Evolutionary conservation across 2,329 filamentous ascomycete species (phyloP), one percentile per base, ranked within the genome.

Genomic region (Aureobasidium lini): DNA sequence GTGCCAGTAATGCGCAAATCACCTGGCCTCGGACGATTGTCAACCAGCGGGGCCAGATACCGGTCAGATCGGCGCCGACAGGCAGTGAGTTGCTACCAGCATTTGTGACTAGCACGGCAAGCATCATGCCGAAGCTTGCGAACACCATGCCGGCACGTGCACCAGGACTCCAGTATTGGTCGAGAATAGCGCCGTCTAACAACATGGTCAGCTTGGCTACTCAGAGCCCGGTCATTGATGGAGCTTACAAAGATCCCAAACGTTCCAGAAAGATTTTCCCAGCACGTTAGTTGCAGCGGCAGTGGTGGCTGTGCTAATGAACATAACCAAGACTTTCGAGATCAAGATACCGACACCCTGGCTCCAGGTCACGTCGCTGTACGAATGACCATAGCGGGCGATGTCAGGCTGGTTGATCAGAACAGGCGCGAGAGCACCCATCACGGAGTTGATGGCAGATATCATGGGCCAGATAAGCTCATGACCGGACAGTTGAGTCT

Each of bases 391-490:
- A 11, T 52, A 52, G n/a, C 48, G 48, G 36, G 48, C 48, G 11
- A 52, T 52, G 29, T 52, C 48, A 7, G 48, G 48, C 36, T 52
- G 48, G 18, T 52, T 52, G 48, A 52, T 52, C 36, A 52, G 23
- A 10, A 52, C 48, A 40, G 48, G 48, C 3, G 48, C 48, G 8
- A 52, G 48, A 39, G 48, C 48, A 18, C 48, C 48, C 48, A 52
- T 52, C 7, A 52, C 48, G 31, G 48, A 52, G 36, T 52, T 52
- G 48, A 52, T 52, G 23, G 48, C 48, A 40, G 48, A 52, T 34
- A 52, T 52, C 48, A 52, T 52, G n/a, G 48, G 48, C 48, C 48
- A 52, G 48, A 52, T 29, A 2, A 52, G 36, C 10, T 52, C 48
- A 31, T 52, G 48, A 11, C 48, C 48, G 3, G 48, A 52, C 48